Evolutionary conservation across 148 eudicot genomes (phyloP).

Genomic region (Oxyria digyna): DNA sequence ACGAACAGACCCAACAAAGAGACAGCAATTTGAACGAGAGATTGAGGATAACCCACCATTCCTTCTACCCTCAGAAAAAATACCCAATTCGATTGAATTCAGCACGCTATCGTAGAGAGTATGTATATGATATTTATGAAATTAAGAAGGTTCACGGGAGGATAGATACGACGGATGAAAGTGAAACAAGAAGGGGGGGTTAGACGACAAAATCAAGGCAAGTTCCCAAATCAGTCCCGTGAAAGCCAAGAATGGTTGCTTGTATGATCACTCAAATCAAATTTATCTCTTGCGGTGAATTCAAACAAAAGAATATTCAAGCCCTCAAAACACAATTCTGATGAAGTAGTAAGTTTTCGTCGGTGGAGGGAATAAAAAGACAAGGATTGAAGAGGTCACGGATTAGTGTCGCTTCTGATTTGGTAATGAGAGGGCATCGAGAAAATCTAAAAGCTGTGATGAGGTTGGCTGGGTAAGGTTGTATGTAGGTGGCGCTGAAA

Average conservation of each 20-base stretch:
- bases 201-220: conserved; percentile 3
- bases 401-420: conserved; percentile 15
- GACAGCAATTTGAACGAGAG: not conserved
- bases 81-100: not conserved
- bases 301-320: not conserved
- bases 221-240: not conserved
- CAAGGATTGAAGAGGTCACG: conserved; percentile 16
- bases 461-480: too few species aligned
- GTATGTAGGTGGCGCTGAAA: too few species aligned
- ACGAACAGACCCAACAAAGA: conserved; percentile 6
- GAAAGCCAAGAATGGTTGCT: not conserved
- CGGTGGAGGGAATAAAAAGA: conserved; percentile 8
- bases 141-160: not conserved
- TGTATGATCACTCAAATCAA: not conserved
- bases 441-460: too few species aligned
- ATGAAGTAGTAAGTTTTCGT: not conserved
- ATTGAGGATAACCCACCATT: conserved; percentile 3
- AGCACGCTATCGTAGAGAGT: not conserved
- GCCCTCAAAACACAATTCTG: not conserved
- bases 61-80: not conserved
- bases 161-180: not conserved
- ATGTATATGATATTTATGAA: not conserved
- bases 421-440: not conserved
- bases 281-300: conserved; percentile 8
- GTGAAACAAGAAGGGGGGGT: not conserved